These are phyloP conservation scores for Pulveroboletus ravenelii DNA, from an alignment of 768 basidiomycete genomes.

Conservation along the genomic window DNA sequence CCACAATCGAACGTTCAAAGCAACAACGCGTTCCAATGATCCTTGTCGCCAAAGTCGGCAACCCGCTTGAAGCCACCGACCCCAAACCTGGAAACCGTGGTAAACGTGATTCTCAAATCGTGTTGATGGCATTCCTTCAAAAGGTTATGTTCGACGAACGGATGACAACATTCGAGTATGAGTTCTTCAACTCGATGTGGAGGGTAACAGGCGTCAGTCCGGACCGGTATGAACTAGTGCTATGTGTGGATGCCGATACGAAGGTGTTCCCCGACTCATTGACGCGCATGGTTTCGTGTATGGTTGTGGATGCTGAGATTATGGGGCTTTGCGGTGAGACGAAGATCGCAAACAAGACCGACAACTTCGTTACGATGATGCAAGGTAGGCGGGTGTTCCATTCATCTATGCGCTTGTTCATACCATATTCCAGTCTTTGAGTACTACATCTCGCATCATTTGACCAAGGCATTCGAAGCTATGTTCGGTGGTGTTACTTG, in stretches of 20 bases:
- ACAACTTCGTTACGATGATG: conserved; percentile 61
- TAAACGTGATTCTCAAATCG: conserved; percentile 97
- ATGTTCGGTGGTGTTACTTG: conserved; percentile 99
- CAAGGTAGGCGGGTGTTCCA: conserved; percentile 65
- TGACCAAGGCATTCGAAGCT: conserved; percentile 98
- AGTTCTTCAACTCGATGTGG: conserved; percentile 99
- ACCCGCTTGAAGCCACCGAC: conserved; percentile 83
- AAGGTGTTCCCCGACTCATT: conserved; percentile 99
- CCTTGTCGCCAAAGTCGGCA: conserved; percentile 93
- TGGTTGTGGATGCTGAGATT: conserved; percentile 96
- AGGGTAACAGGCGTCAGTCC: conserved; percentile 91
- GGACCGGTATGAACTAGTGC: conserved; percentile 90
- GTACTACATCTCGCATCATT: conserved; percentile 99
- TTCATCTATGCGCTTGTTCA: conserved; percentile 6
- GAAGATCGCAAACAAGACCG: conserved; percentile 74
- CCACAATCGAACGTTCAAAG: conserved; percentile 84
- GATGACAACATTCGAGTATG: conserved; percentile 99
- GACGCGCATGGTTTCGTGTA: conserved; percentile 92
- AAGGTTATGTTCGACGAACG: conserved; percentile 99
- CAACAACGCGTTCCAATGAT: conserved; percentile 97
- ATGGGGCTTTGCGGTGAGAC: conserved; percentile 99
- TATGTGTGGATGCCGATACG: conserved; percentile 97
- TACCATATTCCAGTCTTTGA: conserved; percentile 71
- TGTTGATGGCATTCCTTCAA: conserved; percentile 96
- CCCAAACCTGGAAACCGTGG: conserved; percentile 97